These are phyloP conservation scores for Leucosporidium scottii DNA, from an alignment of 768 basidiomycete genomes.

Conservation along the genomic window DNA sequence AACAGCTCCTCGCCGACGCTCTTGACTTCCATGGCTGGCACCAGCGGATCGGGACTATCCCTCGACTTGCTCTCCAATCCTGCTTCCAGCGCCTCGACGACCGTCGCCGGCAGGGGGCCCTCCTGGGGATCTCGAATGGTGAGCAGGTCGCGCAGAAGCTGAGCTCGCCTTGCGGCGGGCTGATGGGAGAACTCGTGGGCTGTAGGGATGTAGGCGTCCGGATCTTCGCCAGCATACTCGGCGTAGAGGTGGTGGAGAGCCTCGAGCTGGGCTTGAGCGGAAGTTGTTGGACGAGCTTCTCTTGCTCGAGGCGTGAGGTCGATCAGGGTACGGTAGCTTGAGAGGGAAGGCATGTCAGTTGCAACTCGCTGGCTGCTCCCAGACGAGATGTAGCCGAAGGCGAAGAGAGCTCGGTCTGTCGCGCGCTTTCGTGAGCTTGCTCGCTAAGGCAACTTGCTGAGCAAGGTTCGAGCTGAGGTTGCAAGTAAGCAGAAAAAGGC, in stretches of 20 bases:
- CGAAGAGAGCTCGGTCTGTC: too few species aligned
- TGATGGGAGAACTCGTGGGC: background rate
- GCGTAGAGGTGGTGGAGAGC: background rate
- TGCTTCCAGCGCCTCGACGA: background rate
- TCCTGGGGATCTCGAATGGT: background rate
- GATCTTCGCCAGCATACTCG: background rate
- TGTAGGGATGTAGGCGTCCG: background rate
- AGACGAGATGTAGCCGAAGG: too few species aligned
- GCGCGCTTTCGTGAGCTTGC: too few species aligned
- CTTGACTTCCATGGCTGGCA: background rate
- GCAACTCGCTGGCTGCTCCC: too few species aligned
- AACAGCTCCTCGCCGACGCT: background rate
- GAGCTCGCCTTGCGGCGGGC: background rate
- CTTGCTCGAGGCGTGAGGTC: background rate
- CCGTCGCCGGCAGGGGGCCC: background rate
- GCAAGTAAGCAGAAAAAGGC: too few species aligned
- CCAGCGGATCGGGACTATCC: background rate
- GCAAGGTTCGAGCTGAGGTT: too few species aligned
- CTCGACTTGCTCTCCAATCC: background rate
- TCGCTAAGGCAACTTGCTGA: too few species aligned
- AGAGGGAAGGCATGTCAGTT: background rate
- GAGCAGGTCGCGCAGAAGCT: constrained; percentile 1
- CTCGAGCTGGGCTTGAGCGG: background rate
- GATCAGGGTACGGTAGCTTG: background rate
- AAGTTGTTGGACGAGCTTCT: background rate